Base-by-base conservation (phyloP, 352 stramenopile species). In the Sclerospora graminicola region DNA sequence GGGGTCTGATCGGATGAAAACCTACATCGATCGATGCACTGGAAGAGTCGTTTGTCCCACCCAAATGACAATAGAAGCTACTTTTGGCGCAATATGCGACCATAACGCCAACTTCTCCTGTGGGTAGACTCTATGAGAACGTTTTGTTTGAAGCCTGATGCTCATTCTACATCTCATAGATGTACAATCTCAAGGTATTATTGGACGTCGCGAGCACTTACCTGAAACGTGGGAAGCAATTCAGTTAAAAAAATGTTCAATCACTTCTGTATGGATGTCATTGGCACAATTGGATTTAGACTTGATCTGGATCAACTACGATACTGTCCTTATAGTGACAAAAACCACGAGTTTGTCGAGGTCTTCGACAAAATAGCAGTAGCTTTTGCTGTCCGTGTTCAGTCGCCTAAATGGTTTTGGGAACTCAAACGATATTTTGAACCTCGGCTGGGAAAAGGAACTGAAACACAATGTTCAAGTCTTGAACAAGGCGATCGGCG, bases 201-300 rank as follows among this genome's bases (percentile, higher is more conserved):
- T n/a, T n/a, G n/a, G n/a, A n/a, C n/a, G n/a, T n/a, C n/a, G n/a
- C n/a, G 28, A 13, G 15, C 28, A 33, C 15, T 13, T 33, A 33
- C 28, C 15, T 4, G 3, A 33, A 31, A 13, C 40, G 46, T 8
- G 23, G 41, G 0, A 10, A 53, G 8, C 6, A 18, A 0, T 34
- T 80, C n/a, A 59, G 69, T 23, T 16, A 66, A 9, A 65, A 72
- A 38, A 36, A 59, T n/a, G 30, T 14, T 40, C 16, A 40, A 23
- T 14, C 33, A 40, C 33, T 40, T 40, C 9, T 40, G 33, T 16
- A n/a, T n/a, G n/a, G n/a, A 40, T 16, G 33, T 40, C 3, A 26
- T 40, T 15, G 7, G n/a, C 6, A 40, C 24, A 10, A 40, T 40
- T 16, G 33, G 16, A 2, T 40, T 40, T 24, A 19, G 16, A 14